phyloP scores from a whole-genome alignment of 495 filamentous ascomycete species.

The Cairneyella variabilis region DNA sequence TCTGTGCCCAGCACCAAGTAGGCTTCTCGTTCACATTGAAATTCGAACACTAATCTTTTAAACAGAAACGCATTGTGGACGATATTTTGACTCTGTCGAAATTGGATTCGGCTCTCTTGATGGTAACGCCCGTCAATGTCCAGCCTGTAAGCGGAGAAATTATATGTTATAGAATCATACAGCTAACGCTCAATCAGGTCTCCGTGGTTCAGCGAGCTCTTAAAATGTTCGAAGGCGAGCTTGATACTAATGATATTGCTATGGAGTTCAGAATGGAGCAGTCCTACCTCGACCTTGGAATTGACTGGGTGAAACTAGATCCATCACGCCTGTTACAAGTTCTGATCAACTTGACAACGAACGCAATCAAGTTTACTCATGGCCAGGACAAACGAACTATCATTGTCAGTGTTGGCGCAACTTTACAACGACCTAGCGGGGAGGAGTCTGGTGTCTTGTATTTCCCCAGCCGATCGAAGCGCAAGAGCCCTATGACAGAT shows the following conservation, averaged over 20 bases:
- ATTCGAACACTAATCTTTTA: background rate
- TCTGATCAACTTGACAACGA: slow-evolving; percentile 72
- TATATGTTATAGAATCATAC: background rate
- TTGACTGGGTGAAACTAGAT: slow-evolving; percentile 79
- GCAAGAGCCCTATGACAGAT: slow-evolving; percentile 48
- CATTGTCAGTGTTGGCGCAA: slow-evolving; percentile 65
- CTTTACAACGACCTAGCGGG: slow-evolving; percentile 46
- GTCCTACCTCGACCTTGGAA: slow-evolving; percentile 54
- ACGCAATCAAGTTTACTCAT: slow-evolving; percentile 79
- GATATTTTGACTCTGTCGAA: slow-evolving; percentile 83
- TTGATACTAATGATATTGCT: slow-evolving; percentile 66
- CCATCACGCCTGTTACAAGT: slow-evolving; percentile 76
- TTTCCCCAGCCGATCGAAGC: slow-evolving; percentile 50
- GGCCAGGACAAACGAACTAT: slow-evolving; percentile 56
- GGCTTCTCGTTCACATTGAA: slow-evolving; percentile 32
- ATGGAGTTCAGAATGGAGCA: slow-evolving; percentile 64
- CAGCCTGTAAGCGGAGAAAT: slow-evolving; percentile 48
- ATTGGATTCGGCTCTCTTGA: slow-evolving; percentile 74
- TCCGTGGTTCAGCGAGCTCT: slow-evolving; percentile 63
- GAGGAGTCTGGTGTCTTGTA: slow-evolving; percentile 39
- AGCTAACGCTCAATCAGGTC: slow-evolving; percentile 2
- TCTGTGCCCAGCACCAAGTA: slow-evolving; percentile 81
- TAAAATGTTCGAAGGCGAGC: slow-evolving; percentile 81
- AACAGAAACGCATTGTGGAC: slow-evolving; percentile 57
- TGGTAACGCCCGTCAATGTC: slow-evolving; percentile 69